These are phyloP conservation scores for Schizophyllum amplum DNA, from an alignment of 1,284 basidiomycete genomes.

Conservation along the genomic window DNA sequence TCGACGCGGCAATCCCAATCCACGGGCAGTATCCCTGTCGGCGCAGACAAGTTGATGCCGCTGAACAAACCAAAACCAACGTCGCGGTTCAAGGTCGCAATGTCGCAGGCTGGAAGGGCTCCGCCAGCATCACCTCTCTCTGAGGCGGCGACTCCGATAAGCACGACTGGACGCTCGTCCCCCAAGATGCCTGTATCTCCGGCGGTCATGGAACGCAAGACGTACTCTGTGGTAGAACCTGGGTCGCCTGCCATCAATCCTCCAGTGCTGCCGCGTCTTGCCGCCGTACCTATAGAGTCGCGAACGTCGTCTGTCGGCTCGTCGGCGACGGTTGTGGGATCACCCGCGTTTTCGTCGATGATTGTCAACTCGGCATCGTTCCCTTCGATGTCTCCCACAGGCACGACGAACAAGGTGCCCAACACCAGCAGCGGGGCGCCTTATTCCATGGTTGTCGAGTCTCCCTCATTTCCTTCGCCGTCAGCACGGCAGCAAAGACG, in stretches of 20 bases:
- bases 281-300: neutral
- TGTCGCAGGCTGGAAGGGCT: slow-evolving; percentile 10
- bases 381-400: too few relatives aligned
- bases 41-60: slow-evolving; percentile 4
- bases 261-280: neutral
- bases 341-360: slow-evolving; percentile 15
- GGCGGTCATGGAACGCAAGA: slow-evolving; percentile 20
- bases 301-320: neutral
- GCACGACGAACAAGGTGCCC: too few relatives aligned
- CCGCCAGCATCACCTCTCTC: slow-evolving; percentile 12
- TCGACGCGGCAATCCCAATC: slow-evolving; percentile 5
- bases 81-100: slow-evolving; percentile 32
- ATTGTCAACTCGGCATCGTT: slow-evolving; percentile 23
- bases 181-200: slow-evolving; percentile 22
- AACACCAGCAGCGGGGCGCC: too few relatives aligned
- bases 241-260: neutral
- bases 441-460: slow-evolving; percentile 26
- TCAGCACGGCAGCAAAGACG: slow-evolving; percentile 11
- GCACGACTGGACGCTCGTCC: slow-evolving; percentile 19
- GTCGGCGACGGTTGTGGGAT: slow-evolving; percentile 9
- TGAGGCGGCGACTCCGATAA: slow-evolving; percentile 19
- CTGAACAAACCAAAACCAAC: neutral
- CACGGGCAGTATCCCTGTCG: neutral
- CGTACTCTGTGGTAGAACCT: slow-evolving; percentile 1
- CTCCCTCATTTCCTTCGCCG: slow-evolving; percentile 17